Evolutionary conservation across 2,329 filamentous ascomycete species (phyloP), one percentile per base, ranked within the genome.

Genomic region (Xylaria sp.): DNA sequence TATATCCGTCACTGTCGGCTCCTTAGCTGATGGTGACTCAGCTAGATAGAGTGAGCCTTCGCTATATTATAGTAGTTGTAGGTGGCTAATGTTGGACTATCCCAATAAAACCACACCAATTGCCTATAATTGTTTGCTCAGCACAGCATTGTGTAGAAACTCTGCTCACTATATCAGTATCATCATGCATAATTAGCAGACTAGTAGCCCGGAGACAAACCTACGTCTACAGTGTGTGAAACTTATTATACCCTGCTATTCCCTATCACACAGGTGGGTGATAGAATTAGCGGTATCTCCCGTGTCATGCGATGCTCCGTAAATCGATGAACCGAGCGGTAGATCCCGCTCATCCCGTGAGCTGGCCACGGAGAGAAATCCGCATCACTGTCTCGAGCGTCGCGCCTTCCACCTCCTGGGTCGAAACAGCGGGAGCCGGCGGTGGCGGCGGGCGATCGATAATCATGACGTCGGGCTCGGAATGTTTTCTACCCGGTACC

Each of bases 391-490:
- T 75, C 58, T 77, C 76, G 11, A 75, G 30, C 51, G 67, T 51
- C 27, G 69, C 64, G 19, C 76, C 76, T 11, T 77, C 75, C 4
- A 72, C 66, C 36, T 77, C 73, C 34, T 74, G 71, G 8, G 73
- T 74, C 17, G 56, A 64, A 42, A 77, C 68, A 11, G 64, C 73
- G 2, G 76, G 74, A 45, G 76, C 76, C 6, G 74, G 77, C 6
- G 75, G 76, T 12, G 71, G 74, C 55, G 73, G 74, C 45, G 77
- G 71, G 42, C 73, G 73, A 67, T 79, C 78, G 45, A 78, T 72
- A 45, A 74, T 71, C 69, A 76, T 77, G 9, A 76, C 54, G 50
- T 81, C 81, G 0, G 79, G 74, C 3, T 75, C 70, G 21, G 67
- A 71, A 4, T 59, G 64, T 2, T 65, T 70, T 2, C 55, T 70